Conservation (phyloP, 2,329 filamentous ascomycete species). For the Apiospora saccharicola region DNA sequence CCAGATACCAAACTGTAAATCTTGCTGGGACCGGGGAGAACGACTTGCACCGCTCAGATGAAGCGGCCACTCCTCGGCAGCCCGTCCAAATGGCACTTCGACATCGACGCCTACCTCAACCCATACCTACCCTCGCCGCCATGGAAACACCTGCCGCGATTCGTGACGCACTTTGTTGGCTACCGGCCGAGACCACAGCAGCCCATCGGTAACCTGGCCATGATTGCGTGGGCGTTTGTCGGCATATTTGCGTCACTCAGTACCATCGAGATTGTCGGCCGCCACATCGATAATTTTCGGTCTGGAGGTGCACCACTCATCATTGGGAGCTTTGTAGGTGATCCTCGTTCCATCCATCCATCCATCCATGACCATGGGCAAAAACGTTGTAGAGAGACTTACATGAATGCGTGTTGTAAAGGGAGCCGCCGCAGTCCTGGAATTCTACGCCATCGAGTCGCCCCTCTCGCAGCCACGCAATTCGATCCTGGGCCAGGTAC, state of each 20-base stretch:
- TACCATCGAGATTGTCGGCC: slow-evolving; percentile 64
- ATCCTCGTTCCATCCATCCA: neutral
- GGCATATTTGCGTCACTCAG: slow-evolving; percentile 69
- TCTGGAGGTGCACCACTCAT: slow-evolving; percentile 63
- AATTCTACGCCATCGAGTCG: slow-evolving; percentile 75
- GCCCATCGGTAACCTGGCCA: slow-evolving; percentile 63
- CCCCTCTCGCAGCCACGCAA: slow-evolving; percentile 78
- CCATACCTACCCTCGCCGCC: slow-evolving; percentile 71
- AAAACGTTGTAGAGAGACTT: neutral
- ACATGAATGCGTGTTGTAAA: slow-evolving; percentile 40
- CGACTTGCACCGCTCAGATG: neutral
- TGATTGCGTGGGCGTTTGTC: slow-evolving; percentile 69
- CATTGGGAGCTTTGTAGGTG: slow-evolving; percentile 74
- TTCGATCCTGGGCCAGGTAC: slow-evolving; percentile 70
- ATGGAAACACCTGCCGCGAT: slow-evolving; percentile 68
- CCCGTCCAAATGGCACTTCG: slow-evolving; percentile 61
- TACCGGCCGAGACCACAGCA: slow-evolving; percentile 54
- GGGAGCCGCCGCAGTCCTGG: slow-evolving; percentile 79
- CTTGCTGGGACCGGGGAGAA: neutral
- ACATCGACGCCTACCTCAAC: slow-evolving; percentile 81
- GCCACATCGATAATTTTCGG: slow-evolving; percentile 61
- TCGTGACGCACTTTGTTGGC: slow-evolving; percentile 74
- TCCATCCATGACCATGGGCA: neutral
- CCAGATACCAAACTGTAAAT: neutral
- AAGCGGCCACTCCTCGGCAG: neutral